These are phyloP conservation scores for Pyrenochaeta sp. DNA, from an alignment of 2,329 filamentous ascomycete genomes.

Conservation along the genomic window DNA sequence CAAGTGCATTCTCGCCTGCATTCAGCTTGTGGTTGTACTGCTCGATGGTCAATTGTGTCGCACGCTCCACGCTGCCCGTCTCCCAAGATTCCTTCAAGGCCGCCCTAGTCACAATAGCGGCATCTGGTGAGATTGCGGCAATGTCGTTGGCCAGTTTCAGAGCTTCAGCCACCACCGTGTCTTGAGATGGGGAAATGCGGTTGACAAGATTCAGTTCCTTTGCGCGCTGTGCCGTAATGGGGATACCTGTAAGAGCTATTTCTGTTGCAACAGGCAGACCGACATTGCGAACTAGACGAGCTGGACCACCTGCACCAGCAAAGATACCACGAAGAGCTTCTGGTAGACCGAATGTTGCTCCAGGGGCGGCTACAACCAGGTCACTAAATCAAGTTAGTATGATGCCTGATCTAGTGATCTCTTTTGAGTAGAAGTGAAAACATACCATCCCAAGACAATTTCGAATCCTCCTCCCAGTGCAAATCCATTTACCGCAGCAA, in stretches of 20 bases:
- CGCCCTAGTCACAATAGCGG: conserved; percentile 47
- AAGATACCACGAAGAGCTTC: conserved; percentile 64
- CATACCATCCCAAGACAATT: conserved; percentile 62
- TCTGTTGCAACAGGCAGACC: conserved; percentile 60
- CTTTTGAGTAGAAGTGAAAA: too few relatives aligned
- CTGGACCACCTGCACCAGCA: conserved; percentile 61
- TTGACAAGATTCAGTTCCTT: conserved; percentile 53
- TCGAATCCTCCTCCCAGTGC: conserved; percentile 66
- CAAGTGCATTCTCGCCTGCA: conserved; percentile 57
- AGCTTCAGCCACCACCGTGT: conserved; percentile 46
- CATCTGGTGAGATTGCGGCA: conserved; percentile 46
- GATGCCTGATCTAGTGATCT: too few relatives aligned
- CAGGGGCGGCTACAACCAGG: conserved; percentile 61
- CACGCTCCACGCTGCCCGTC: conserved; percentile 44
- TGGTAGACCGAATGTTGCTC: conserved; percentile 61
- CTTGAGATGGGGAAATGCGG: conserved; percentile 45
- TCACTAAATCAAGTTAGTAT: conserved; percentile 48
- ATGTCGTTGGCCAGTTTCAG: conserved; percentile 46
- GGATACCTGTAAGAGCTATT: conserved; percentile 58
- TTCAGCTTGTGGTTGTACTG: conserved; percentile 52
- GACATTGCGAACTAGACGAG: conserved; percentile 58
- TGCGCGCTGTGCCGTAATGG: conserved; percentile 55
- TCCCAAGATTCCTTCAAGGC: conserved; percentile 46
- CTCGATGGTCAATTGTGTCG: conserved; percentile 53
- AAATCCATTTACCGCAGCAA: conserved; percentile 66